Evolutionary conservation across 2,329 filamentous ascomycete genomes (phyloP), one percentile per base, ranked within the genome.

Genomic region (Claviceps purpurea): DNA sequence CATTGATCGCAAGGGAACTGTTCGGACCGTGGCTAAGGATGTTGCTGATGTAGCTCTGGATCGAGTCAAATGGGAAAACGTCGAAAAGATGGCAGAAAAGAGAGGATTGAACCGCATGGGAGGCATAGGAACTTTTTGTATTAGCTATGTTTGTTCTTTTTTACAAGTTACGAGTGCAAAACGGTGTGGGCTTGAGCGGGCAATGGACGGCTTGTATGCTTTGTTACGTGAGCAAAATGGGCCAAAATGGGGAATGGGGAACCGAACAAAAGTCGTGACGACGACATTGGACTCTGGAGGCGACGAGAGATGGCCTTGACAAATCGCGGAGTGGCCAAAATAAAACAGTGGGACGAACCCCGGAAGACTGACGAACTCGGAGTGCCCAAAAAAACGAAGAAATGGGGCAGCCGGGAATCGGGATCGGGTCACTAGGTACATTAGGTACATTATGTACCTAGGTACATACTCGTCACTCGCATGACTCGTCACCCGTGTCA

Each of bases 1-100:
- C 80, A 91, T 89, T 60, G 85, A 84, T 53, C 63, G 67, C 50
- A 65, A 59, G 55, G 57, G 65, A 50, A 57, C 56, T 50, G 56
- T 62, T 55, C 58, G 64, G 26, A 59, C 57, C 41, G 57, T 49
- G 42, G 62, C 53, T 53, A 57, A 56, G 56, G 54, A 56, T 44
- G 51, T 41, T 47, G 52, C 26, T 20, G 43, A 38, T 20, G 55
- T 34, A 56, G 64, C 52, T 63, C 59, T 55, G 64, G 59, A 14
- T 37, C 48, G 68, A 47, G 69, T 68, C 59, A 74, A 64, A 59
- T 65, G 71, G 55, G 73, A 74, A 55, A 79, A 62, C 4, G 70
- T 69, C 61, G 70, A 73, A 57, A 76, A 59, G 54, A 80, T 61
- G 50, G 67, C 72, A 52, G 74, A 68, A 52, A 76, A 60, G 50